A percentile compares a stretch with the other conserved stretches of the same genome.
Conservation (phyloP, 2,329 filamentous ascomycete species). For the Rutstroemia sydowiana region DNA sequence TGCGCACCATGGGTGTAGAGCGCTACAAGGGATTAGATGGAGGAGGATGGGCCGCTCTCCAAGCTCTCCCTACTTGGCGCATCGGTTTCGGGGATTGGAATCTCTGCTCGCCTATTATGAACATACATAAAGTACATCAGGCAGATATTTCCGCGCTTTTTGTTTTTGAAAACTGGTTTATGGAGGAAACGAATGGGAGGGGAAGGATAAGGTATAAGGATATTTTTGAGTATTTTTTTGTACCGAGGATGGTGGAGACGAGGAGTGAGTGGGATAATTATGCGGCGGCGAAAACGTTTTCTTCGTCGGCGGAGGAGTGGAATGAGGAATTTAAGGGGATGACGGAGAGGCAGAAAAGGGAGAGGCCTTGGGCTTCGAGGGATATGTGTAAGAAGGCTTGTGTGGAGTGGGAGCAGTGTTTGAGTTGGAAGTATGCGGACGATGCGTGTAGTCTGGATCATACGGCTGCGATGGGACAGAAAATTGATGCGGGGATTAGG, state of each 20-base stretch:
- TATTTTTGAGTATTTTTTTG: slow-evolving; percentile 9
- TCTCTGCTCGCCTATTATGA: slow-evolving; percentile 11
- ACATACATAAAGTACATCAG: slow-evolving; percentile 15
- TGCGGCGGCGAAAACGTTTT: slow-evolving; percentile 10
- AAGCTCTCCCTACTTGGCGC: slow-evolving; percentile 9
- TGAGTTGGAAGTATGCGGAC: slow-evolving; percentile 16
- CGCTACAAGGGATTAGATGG: slow-evolving; percentile 8
- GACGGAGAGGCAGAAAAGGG: neutral
- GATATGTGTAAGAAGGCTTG: slow-evolving; percentile 12
- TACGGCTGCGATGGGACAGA: slow-evolving; percentile 10
- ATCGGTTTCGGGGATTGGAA: slow-evolving; percentile 14
- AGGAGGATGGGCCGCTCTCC: slow-evolving; percentile 11
- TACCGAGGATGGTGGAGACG: neutral
- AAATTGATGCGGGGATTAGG: slow-evolving; percentile 9
- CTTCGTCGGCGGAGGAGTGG: neutral
- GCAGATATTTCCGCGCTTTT: slow-evolving; percentile 11
- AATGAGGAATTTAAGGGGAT: neutral
- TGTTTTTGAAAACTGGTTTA: slow-evolving; percentile 13
- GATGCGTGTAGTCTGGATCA: slow-evolving; percentile 12
- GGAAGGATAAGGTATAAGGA: slow-evolving; percentile 11
- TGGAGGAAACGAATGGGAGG: slow-evolving; percentile 4
- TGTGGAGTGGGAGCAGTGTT: slow-evolving; percentile 12
- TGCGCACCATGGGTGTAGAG: slow-evolving; percentile 9
- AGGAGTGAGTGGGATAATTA: slow-evolving; percentile 15
- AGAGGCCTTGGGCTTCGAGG: slow-evolving; percentile 11